Evolutionary conservation across 306 rosid species (phyloP), one percentile per base, ranked within the genome.

Genomic region (Vigna mungo): DNA sequence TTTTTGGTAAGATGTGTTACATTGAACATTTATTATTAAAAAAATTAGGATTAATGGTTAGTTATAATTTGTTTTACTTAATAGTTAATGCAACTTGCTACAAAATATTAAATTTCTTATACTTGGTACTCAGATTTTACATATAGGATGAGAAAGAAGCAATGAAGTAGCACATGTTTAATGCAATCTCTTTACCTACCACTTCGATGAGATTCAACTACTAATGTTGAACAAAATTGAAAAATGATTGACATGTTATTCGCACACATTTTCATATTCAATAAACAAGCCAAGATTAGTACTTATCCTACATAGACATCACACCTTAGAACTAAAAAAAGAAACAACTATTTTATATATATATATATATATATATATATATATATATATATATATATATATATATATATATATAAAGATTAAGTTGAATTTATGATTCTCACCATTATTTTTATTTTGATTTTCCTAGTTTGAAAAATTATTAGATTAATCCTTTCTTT

Each of bases 241-340:
- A 59, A 74, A 60, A 32, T 44, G 60, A 74, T 59, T 74, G 78
- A 59, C 48, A 32, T 65, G 25, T 58, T 32, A 56, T 17, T 58
- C 11, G 52, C 49, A 20, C 68, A 51, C 51, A 39, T 14, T 37
- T 49, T 21, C 72, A 77, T 58, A 46, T 65, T 37, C 15, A 52
- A 63, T 4, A 51, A 48, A 78, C 34, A 7, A 21, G 34, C 72
- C 44, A 62, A 62, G 78, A 52, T 71, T 23, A 64, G 41, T 52
- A 62, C 30, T 16, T 63, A n/a, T 16, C 25, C 9, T 63, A 72
- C 27, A 20, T 25, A 27, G 78, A 80, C 74, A 80, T 48, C 41
- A 63, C 61, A 80, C 65, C 78, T 61, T 21, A 52, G 67, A 71
- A 71, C 18, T 23, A 12, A 1, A 51, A 71, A 47, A 30, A 7